These are phyloP conservation scores for Cardamine occulta DNA, from an alignment of 345 rosid species.

Conservation along the genomic window DNA sequence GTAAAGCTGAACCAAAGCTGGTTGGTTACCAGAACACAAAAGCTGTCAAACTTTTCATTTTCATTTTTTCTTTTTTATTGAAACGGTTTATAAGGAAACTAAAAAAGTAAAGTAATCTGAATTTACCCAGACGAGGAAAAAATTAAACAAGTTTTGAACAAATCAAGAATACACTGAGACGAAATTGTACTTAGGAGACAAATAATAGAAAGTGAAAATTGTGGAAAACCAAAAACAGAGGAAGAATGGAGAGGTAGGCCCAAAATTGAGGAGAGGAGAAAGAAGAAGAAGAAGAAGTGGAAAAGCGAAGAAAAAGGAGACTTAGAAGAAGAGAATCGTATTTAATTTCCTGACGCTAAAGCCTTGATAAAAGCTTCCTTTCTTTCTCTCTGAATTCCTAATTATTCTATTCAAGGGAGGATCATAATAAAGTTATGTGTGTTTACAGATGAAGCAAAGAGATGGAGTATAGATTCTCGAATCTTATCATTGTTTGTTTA, in stretches of 20 bases:
- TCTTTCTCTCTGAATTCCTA: constrained; percentile 33
- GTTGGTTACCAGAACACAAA: constrained; percentile 25
- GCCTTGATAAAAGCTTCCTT: constrained; percentile 40
- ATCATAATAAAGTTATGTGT: constrained; percentile 40
- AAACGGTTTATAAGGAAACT: background rate
- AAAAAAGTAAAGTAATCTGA: constrained; percentile 6
- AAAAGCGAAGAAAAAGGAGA: constrained; percentile 49
- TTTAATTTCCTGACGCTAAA: constrained; percentile 57
- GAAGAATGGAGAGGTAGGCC: constrained; percentile 29
- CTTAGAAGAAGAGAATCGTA: constrained; percentile 68
- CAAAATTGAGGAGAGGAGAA: constrained; percentile 29
- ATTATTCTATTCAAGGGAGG: constrained; percentile 48
- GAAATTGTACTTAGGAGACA: background rate
- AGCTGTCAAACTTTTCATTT: background rate
- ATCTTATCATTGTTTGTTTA: constrained; percentile 19
- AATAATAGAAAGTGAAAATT: background rate
- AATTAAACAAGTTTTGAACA: background rate
- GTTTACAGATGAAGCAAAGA: constrained; percentile 39
- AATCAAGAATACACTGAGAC: constrained; percentile 1
- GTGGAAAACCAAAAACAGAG: constrained; percentile 15
- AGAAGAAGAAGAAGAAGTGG: constrained; percentile 34
- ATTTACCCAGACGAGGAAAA: constrained; percentile 8
- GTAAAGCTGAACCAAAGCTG: constrained; percentile 33
- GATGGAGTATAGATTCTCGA: constrained; percentile 41
- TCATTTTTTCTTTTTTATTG: background rate